Base-by-base conservation (phyloP, 202 grass and related monocot genomes). In the Brachypodium distachyon region DNA sequence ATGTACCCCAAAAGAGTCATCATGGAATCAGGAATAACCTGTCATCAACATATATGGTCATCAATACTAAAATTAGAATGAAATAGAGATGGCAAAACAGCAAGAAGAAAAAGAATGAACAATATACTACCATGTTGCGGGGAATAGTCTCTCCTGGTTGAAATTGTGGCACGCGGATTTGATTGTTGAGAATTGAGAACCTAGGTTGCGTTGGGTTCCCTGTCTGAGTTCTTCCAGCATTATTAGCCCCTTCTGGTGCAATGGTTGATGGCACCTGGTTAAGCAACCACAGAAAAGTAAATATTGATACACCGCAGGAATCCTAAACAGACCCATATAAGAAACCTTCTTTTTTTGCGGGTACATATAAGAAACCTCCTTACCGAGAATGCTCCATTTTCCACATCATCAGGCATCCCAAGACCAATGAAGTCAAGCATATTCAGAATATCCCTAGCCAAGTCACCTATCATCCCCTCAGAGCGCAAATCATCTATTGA, bases 1-100 rank as follows among this genome's bases (percentile, higher is more conserved):
- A 94, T 92, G 59, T 92, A 98, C 75, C 88, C 95, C 18, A 62
- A 75, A 56, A 98, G 84, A 70, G 87, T 92, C 53, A 36, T 90
- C 53, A 98, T 52, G 77, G 95, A 88, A 92, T 98, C 91, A 60
- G 95, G 91, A 86, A 98, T 84, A 61, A 90, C 77, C 95, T 98
- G 72, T 74, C 67, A 77, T n/a, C n/a, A n/a, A n/a, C n/a, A n/a
- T n/a, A n/a, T n/a, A n/a, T n/a, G n/a, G n/a, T n/a, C n/a, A n/a
- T 11, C 60, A 73, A 26, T 54, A 38, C 3, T 68, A 68, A 34
- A 69, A 71, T 77, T 31, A 54, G 47, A 51, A 67, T 42, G 29
- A 63, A 61, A 67, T 50, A 48, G 36, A 65, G 65, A 77, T 61
- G 37, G 53, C 18, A 61, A 53, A 58, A 70, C 8, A 63, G 10